A percentile compares a stretch with the other conserved stretches of the same genome.
These are phyloP conservation scores for Aspergillus hiratsukae DNA, from an alignment of 2,329 filamentous ascomycete genomes.

Conservation along the genomic window DNA sequence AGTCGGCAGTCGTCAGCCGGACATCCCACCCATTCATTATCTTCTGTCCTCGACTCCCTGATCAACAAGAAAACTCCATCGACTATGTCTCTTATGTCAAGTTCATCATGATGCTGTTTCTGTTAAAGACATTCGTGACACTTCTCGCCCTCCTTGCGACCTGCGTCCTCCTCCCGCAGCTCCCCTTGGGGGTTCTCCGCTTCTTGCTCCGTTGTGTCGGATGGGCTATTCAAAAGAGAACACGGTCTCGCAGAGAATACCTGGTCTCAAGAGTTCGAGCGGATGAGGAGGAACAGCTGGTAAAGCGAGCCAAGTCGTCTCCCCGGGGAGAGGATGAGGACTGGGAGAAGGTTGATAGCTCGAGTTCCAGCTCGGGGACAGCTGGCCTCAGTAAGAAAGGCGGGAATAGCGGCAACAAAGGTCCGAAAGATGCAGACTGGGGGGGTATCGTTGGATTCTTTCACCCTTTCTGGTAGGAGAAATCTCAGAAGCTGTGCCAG, in stretches of 20 bases:
- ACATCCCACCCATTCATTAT: neutral
- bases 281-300: conserved; percentile 35
- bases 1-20: neutral
- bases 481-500: neutral
- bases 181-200: conserved; percentile 30
- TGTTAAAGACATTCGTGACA: conserved; percentile 28
- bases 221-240: conserved; percentile 60
- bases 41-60: neutral
- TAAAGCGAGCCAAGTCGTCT: conserved; percentile 23
- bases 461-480: conserved; percentile 83
- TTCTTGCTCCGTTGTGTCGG: conserved; percentile 46
- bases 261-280: conserved; percentile 48
- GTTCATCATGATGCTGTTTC: conserved; percentile 29
- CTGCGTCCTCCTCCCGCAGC: conserved; percentile 31
- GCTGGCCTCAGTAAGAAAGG: conserved; percentile 38
- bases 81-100: conserved; percentile 15
- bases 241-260: conserved; percentile 56
- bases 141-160: conserved; percentile 31
- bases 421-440: conserved; percentile 57
- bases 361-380: conserved; percentile 45
- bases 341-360: conserved; percentile 64
- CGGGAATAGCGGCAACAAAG: conserved; percentile 32
- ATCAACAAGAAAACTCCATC: neutral
- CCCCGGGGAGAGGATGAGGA: conserved; percentile 53
- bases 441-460: conserved; percentile 90